These are phyloP conservation scores for Aspergillus transmontanensis DNA, from an alignment of 2,329 filamentous ascomycete species.

Conservation along the genomic window DNA sequence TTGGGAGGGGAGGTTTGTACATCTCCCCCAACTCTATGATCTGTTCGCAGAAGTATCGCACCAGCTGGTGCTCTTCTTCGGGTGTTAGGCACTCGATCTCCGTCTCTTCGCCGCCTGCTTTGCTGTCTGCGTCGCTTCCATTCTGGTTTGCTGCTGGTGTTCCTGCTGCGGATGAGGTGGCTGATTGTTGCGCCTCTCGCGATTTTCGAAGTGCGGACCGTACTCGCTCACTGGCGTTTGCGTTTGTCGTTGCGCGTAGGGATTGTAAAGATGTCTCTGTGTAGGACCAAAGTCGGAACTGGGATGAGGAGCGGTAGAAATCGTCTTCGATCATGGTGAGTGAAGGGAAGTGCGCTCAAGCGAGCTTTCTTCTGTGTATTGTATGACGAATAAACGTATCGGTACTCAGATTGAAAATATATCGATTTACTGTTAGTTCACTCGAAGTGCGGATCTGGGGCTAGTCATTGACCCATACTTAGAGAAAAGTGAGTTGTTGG, in stretches of 20 bases:
- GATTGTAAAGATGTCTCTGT: constrained; percentile 70
- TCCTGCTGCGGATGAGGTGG: constrained; percentile 34
- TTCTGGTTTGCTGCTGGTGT: constrained; percentile 35
- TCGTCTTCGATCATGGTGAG: constrained; percentile 79
- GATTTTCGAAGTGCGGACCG: constrained; percentile 57
- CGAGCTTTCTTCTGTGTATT: background rate
- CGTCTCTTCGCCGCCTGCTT: constrained; percentile 33
- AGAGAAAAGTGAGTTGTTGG: background rate
- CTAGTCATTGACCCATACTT: background rate
- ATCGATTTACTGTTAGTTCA: no score
- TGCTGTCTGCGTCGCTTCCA: constrained; percentile 36
- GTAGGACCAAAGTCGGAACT: constrained; percentile 93
- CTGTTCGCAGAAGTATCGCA: constrained; percentile 74
- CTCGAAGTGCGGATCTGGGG: background rate
- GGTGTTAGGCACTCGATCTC: constrained; percentile 78
- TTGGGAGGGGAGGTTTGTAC: constrained; percentile 59
- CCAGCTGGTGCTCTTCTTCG: constrained; percentile 78
- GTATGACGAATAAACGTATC: background rate
- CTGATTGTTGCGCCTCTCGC: constrained; percentile 37
- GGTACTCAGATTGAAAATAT: background rate
- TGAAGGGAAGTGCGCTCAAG: background rate
- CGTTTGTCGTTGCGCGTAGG: constrained; percentile 77
- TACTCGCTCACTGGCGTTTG: constrained; percentile 71
- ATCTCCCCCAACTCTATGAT: constrained; percentile 61
- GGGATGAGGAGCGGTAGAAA: constrained; percentile 84